Evolutionary conservation across 2,329 filamentous ascomycete genomes (phyloP).

Genomic region (Phyllachora maydis): DNA sequence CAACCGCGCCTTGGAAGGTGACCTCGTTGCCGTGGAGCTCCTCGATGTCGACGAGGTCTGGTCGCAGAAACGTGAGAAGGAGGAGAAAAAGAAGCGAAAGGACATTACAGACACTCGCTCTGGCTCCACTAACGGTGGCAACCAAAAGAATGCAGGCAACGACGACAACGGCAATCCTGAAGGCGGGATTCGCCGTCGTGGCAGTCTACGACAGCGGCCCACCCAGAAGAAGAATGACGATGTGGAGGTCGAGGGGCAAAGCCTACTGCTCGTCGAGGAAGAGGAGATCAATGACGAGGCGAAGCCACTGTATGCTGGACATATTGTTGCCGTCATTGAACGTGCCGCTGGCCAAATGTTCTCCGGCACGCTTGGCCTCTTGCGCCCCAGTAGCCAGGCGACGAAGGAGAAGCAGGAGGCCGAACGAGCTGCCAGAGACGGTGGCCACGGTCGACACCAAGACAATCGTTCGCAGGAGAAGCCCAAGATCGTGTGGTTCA

Average conservation of each 20-base stretch:
- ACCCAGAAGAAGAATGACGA: conserved; percentile 99
- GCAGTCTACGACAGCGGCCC: conserved; percentile 86
- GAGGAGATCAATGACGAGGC: conserved; percentile 98
- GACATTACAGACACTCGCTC: conserved; percentile 85
- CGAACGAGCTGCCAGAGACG: conserved; percentile 79
- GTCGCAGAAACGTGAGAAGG: conserved; percentile 96
- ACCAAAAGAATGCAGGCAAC: conserved; percentile 39
- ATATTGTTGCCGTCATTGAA: conserved; percentile 93
- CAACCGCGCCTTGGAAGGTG: conserved; percentile 89
- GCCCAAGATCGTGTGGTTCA: conserved; percentile 99
- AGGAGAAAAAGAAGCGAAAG: conserved; percentile 99
- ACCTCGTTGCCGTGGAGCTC: conserved; percentile 86
- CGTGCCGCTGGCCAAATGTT: conserved; percentile 98
- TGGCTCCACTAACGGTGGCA: conserved; percentile 53
- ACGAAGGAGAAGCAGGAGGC: conserved; percentile 99
- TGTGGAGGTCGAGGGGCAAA: conserved; percentile 95
- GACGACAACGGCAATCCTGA: conserved; percentile 42
- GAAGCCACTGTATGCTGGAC: conserved; percentile 91
- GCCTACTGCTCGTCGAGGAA: conserved; percentile 86
- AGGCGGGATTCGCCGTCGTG: conserved; percentile 75
- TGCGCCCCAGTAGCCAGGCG: conserved; percentile 91
- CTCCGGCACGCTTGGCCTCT: conserved; percentile 80
- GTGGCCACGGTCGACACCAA: conserved; percentile 46
- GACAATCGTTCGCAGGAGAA: conserved; percentile 82
- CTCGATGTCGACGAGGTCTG: conserved; percentile 97